A percentile compares a stretch with the other conserved stretches of the same genome.
Evolutionary conservation across 75 land plant species (phyloP).

Genomic region (Pinus albicaulis): DNA sequence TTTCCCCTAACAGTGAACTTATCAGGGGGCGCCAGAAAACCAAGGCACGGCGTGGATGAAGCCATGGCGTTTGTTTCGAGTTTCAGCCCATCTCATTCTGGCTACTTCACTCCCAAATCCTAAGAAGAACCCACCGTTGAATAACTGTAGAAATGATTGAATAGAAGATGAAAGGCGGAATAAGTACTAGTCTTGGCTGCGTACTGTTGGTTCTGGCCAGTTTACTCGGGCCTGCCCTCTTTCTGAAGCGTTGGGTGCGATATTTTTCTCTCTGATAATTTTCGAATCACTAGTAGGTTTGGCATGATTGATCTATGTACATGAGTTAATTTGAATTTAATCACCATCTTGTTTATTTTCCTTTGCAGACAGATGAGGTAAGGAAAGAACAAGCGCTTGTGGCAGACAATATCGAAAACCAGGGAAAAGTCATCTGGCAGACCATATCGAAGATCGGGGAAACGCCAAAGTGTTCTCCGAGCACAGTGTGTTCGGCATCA

Average conservation of each 20-base stretch:
- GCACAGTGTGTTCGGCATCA: neutral
- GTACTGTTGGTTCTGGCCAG: neutral
- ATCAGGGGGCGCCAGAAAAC: no score
- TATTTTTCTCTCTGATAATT: neutral
- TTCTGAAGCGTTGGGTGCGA: conserved; percentile 2
- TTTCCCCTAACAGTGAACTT: no score
- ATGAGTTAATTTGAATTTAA: neutral
- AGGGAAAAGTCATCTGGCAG: neutral
- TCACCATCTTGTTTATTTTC: no score
- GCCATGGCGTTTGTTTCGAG: no score
- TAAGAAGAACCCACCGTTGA: no score
- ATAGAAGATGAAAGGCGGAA: no score
- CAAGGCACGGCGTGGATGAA: no score
- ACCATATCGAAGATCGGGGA: neutral
- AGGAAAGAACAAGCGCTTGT: neutral
- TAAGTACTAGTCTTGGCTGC: no score
- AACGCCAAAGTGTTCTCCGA: neutral
- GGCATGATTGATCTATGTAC: neutral
- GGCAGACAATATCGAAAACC: neutral
- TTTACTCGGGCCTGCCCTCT: neutral
- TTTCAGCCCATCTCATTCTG: no score
- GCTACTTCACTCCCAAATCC: no score
- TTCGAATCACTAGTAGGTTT: neutral
- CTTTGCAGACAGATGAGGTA: neutral
- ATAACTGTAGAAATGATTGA: no score